Evolutionary conservation across 1,139 yeast species (phyloP).

Genomic region (Protomyces pachydermus): DNA sequence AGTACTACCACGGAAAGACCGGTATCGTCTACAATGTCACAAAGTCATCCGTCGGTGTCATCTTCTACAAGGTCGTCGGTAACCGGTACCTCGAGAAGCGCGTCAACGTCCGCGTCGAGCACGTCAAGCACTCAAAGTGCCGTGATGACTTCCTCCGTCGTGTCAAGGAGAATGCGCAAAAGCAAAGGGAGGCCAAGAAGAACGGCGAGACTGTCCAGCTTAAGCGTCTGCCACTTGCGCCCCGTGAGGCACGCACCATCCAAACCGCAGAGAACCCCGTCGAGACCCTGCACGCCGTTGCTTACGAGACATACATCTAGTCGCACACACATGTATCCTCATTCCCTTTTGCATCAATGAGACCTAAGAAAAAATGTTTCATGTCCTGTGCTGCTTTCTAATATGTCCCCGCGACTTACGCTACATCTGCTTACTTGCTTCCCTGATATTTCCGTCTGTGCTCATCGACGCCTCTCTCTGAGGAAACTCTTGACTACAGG

Average conservation of each 20-base stretch:
- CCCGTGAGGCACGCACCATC: constrained; percentile 87
- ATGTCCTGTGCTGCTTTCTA: too few relatives aligned
- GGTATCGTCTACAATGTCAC: constrained; percentile 99
- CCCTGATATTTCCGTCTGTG: neutral
- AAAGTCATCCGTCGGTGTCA: constrained; percentile 97
- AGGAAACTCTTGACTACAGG: neutral
- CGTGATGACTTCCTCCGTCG: constrained; percentile 98
- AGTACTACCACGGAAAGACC: constrained; percentile 99
- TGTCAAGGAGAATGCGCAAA: constrained; percentile 93
- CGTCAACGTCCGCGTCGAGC: constrained; percentile 97
- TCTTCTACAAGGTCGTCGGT: constrained; percentile 97
- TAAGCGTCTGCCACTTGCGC: constrained; percentile 98
- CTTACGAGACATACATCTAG: constrained; percentile 54
- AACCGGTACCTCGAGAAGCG: constrained; percentile 99
- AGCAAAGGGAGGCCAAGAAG: constrained; percentile 90
- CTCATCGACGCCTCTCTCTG: neutral
- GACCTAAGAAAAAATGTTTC: too few relatives aligned
- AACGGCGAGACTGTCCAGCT: constrained; percentile 83
- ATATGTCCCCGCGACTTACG: neutral
- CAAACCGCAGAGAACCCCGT: constrained; percentile 75
- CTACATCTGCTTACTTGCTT: neutral
- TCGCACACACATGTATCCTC: neutral
- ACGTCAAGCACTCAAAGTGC: constrained; percentile 99
- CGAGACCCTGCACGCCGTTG: constrained; percentile 97
- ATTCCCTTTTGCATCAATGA: neutral